phyloP scores from a whole-genome alignment of 106 monocot species.

The Phalaenopsis aphrodite region DNA sequence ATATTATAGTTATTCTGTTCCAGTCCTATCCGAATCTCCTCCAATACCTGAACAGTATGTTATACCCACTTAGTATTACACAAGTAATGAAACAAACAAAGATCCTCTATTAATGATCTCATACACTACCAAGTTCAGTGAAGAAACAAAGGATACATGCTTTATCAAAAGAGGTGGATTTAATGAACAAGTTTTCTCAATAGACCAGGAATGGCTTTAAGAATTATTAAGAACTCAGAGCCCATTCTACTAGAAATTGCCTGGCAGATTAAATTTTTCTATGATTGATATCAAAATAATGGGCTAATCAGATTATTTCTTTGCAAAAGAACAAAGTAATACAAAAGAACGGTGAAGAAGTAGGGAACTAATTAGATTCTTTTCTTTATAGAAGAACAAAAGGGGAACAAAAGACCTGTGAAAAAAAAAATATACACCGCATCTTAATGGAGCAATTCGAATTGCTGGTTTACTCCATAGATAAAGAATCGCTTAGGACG shows the following conservation, averaged over 20 bases:
- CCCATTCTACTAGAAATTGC: neutral
- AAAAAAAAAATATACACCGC: too few species aligned
- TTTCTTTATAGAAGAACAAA: too few species aligned
- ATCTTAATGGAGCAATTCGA: too few species aligned
- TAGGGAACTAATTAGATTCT: too few species aligned
- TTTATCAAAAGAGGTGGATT: neutral
- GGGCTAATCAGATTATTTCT: neutral
- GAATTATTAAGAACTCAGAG: neutral
- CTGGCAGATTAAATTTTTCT: neutral
- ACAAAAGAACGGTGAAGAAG: too few species aligned
- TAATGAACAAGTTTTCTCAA: neutral
- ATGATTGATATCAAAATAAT: neutral
- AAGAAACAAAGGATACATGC: neutral
- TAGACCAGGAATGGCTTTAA: neutral
- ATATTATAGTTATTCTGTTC: constrained; percentile 89
- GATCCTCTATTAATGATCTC: neutral
- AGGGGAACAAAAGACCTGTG: too few species aligned
- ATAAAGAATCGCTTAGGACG: too few species aligned
- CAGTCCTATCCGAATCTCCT: constrained; percentile 85
- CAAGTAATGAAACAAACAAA: neutral
- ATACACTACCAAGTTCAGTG: neutral
- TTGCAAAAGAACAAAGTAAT: neutral
- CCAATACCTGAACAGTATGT: constrained; percentile 58
- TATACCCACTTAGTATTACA: neutral
- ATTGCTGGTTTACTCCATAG: too few species aligned